Conservation (phyloP, 352 stramenopile species). For the Pythium chondricola region DNA sequence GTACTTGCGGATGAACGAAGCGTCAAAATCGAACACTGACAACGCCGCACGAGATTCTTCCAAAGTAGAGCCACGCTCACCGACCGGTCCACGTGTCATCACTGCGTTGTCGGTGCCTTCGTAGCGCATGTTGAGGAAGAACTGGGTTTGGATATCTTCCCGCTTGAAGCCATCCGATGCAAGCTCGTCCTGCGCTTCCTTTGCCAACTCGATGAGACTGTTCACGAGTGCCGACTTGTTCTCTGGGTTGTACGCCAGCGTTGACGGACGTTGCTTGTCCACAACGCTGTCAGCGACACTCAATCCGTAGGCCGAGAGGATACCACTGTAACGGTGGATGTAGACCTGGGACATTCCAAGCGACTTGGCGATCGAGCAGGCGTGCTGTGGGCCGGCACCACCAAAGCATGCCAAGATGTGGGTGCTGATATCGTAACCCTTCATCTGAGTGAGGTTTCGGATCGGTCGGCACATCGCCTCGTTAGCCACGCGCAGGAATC, state of each 20-base stretch:
- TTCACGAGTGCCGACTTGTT: slow-evolving; percentile 47
- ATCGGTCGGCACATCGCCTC: slow-evolving; percentile 99
- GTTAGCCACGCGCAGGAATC: slow-evolving; percentile 98
- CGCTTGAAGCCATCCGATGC: slow-evolving; percentile 74
- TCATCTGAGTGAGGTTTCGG: slow-evolving; percentile 98
- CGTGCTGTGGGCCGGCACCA: slow-evolving; percentile 96
- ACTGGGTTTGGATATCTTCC: slow-evolving; percentile 91
- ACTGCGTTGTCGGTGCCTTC: slow-evolving; percentile 97
- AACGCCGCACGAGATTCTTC: slow-evolving; percentile 23
- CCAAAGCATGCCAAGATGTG: slow-evolving; percentile 98
- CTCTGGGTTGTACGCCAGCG: slow-evolving; percentile 42
- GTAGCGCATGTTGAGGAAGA: slow-evolving; percentile 98
- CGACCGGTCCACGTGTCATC: slow-evolving; percentile 87
- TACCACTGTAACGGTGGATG: slow-evolving; percentile 97
- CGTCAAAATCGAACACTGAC: slow-evolving; percentile 77
- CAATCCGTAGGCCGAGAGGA: slow-evolving; percentile 97
- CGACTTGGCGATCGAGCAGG: slow-evolving; percentile 94
- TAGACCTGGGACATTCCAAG: slow-evolving; percentile 97
- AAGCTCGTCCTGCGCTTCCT: slow-evolving; percentile 63
- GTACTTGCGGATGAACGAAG: slow-evolving; percentile 90
- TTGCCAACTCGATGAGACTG: slow-evolving; percentile 41
- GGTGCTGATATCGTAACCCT: slow-evolving; percentile 95
- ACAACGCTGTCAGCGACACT: slow-evolving; percentile 96
- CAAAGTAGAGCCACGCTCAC: slow-evolving; percentile 30
- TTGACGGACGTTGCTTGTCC: slow-evolving; percentile 93